Evolutionary conservation across 2,329 filamentous ascomycete genomes (phyloP).

Genomic region (Volutella citrinella): DNA sequence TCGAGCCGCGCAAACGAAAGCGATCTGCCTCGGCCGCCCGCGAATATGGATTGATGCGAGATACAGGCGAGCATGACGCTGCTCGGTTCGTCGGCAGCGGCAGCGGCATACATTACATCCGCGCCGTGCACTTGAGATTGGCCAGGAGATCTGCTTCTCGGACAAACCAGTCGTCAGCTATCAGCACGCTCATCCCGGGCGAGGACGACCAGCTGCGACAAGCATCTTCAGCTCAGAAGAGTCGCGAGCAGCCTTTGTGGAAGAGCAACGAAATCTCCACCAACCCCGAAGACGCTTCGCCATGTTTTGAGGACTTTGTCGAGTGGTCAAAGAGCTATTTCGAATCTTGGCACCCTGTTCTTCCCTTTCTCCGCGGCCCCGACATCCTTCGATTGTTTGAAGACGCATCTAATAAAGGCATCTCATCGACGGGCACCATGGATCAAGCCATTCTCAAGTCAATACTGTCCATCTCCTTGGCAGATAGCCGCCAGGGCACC

Average conservation of each 20-base stretch:
- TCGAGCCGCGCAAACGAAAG: conserved; percentile 28
- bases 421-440: conserved; percentile 27
- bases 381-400: conserved; percentile 47
- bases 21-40: conserved; percentile 26
- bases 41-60: conserved; percentile 46
- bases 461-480: conserved; percentile 51
- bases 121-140: conserved; percentile 50
- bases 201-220: conserved; percentile 51
- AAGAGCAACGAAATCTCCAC: conserved; percentile 30
- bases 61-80: conserved; percentile 41
- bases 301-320: conserved; percentile 45
- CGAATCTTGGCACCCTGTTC: conserved; percentile 54
- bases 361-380: conserved; percentile 55
- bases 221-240: conserved; percentile 8
- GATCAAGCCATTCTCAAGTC: conserved; percentile 45
- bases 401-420: conserved; percentile 32
- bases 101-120: conserved; percentile 58
- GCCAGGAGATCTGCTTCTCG: conserved; percentile 21
- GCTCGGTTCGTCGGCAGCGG: conserved; percentile 56
- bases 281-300: conserved; percentile 8
- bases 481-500: conserved; percentile 45
- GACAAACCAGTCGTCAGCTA: conserved; percentile 11
- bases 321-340: conserved; percentile 53
- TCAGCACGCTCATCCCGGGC: conserved; percentile 46
- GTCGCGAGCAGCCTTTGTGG: conserved; percentile 28